Evolutionary conservation across 768 basidiomycete species (phyloP).

Genomic region (Boletus patriciae): DNA sequence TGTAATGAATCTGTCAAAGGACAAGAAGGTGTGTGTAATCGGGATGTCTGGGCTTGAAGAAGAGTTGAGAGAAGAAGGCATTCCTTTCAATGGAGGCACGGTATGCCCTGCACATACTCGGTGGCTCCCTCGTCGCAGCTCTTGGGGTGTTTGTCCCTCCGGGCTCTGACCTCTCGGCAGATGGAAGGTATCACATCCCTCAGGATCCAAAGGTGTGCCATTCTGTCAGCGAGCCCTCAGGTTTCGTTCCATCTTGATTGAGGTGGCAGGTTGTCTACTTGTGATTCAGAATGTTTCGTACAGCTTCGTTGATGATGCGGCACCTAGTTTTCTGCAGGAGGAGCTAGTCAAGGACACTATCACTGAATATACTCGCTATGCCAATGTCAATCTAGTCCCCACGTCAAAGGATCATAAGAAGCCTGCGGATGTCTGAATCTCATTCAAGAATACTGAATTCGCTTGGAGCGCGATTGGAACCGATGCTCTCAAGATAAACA

Average conservation of each 20-base stretch:
- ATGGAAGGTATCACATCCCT: too few species aligned
- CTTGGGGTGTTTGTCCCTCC: not conserved
- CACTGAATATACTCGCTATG: not conserved
- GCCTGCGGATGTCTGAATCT: not conserved
- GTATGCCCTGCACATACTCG: conserved; percentile 44
- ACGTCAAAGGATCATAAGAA: too few species aligned
- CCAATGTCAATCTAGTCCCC: too few species aligned
- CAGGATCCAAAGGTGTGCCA: not conserved
- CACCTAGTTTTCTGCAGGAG: not conserved
- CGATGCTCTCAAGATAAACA: not conserved
- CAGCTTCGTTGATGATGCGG: not conserved
- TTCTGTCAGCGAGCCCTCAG: not conserved
- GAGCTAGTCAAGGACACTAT: not conserved
- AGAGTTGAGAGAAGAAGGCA: conserved; percentile 86
- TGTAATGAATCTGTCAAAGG: conserved; percentile 83
- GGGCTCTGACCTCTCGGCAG: too few species aligned
- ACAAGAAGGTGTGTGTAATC: conserved; percentile 95
- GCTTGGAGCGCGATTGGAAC: not conserved
- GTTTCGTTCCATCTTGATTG: not conserved
- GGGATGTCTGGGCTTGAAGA: conserved; percentile 92
- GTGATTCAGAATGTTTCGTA: not conserved
- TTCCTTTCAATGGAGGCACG: conserved; percentile 79
- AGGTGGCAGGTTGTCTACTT: not conserved
- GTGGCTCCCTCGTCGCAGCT: not conserved
- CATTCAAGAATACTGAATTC: not conserved